These are phyloP conservation scores for Mikania micrantha DNA, from an alignment of 129 eudicot genomes.

Conservation along the genomic window DNA sequence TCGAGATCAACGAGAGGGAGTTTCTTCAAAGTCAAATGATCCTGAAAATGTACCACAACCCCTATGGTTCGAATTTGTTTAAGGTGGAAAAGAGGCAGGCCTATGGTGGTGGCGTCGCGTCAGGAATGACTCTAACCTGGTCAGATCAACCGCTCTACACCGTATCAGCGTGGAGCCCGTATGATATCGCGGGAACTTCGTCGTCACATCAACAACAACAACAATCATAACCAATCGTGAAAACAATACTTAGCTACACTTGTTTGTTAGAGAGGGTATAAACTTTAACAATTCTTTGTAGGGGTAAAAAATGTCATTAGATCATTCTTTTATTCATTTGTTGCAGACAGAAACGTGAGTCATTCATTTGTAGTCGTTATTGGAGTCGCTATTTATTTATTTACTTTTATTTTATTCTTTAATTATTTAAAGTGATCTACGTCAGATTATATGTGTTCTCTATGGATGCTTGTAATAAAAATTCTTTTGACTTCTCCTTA, in stretches of 20 bases:
- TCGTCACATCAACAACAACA: conserved; percentile 17
- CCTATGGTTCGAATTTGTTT: conserved; percentile 16
- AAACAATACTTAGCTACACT: too few species aligned
- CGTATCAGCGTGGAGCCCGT: conserved; percentile 69
- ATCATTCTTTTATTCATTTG: conserved; percentile 78
- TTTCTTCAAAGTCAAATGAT: conserved; percentile 70
- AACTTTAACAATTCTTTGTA: conserved; percentile 65
- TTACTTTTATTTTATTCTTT: not conserved
- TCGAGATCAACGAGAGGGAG: conserved; percentile 58
- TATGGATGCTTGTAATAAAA: not conserved
- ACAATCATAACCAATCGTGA: conserved; percentile 10
- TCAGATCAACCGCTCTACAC: conserved; percentile 81
- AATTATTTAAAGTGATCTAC: not conserved
- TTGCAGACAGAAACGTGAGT: conserved; percentile 54
- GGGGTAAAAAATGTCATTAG: conserved; percentile 41
- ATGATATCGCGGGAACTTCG: conserved; percentile 48
- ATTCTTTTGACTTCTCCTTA: not conserved
- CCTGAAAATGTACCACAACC: conserved; percentile 58
- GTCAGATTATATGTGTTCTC: not conserved
- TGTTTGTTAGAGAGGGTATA: conserved; percentile 30
- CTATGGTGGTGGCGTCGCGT: conserved; percentile 27
- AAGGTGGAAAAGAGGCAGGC: conserved; percentile 47
- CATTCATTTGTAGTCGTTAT: not conserved
- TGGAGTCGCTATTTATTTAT: not conserved
- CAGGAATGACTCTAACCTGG: conserved; percentile 59